Base-by-base conservation (phyloP, 2,329 filamentous ascomycete genomes). In the Colletotrichum salicis region DNA sequence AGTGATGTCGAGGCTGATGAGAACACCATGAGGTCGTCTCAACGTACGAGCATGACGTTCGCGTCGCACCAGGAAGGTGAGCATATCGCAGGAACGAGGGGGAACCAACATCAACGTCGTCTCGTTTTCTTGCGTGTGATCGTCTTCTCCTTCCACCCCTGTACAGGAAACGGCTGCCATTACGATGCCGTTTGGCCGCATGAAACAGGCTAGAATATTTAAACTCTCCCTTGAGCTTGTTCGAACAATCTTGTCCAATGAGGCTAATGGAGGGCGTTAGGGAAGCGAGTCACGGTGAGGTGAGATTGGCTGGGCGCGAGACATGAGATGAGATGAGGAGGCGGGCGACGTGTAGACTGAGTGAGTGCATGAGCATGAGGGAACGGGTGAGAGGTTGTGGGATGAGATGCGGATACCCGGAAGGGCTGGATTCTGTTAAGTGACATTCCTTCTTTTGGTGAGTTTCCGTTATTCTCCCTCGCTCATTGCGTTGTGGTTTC, bases 171-270 rank as follows among this genome's bases (percentile, higher is more conserved):
- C 29, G 58, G 48, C 35, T 48, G 45, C 33, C 33, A 29, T 55
- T 52, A n/a, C 64, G 60, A 69, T 22, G 45, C 65, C 59, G 65
- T 64, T 55, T 56, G 35, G 15, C n/a, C 35, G 70, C 70, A 72
- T 72, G 70, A 72, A 70, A 70, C 70, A 72, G 55, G 22, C 27
- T 45, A 64, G 64, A 72, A 64, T 51, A 57, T 48, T 45, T 56
- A 64, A 64, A 51, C 13, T 54, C 27, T 52, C 67, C 65, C 22
- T 70, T 64, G 59, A 72, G 35, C 59, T 61, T 70, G 65, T 64
- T 60, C 37, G 5, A 27, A 64, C 55, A 59, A 55, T 27, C 27
- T 62, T 51, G 45, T 35, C 70, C 65, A 72, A 72, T 72, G 59
- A 33, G 27, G n/a, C 45, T 51, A 33, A 15, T 13, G 35, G 35